Conservation (phyloP, 345 rosid genomes). For the Diplotaxis tenuifolia region DNA sequence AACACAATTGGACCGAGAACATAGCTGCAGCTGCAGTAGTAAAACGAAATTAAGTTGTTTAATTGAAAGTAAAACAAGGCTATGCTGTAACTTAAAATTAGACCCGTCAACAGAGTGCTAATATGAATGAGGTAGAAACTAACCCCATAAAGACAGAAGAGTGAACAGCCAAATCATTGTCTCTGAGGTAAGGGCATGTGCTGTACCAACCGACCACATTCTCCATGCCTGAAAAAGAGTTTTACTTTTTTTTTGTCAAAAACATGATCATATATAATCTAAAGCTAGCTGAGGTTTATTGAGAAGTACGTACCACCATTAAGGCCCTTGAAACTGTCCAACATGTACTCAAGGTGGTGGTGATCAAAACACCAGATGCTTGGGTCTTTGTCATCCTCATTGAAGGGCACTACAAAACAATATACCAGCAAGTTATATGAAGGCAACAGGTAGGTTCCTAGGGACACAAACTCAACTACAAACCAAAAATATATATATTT, state of each 20-base stretch:
- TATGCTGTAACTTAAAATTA: neutral
- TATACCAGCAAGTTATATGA: neutral
- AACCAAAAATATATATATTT: too few relatives aligned
- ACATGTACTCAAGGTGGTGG: too few relatives aligned
- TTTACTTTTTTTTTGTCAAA: neutral
- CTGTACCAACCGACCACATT: slow-evolving; percentile 96
- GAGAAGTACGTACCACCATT: too few relatives aligned
- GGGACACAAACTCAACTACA: neutral
- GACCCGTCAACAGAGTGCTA: neutral
- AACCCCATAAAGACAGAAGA: slow-evolving; percentile 54
- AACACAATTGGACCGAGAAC: slow-evolving; percentile 67
- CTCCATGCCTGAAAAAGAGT: slow-evolving; percentile 67
- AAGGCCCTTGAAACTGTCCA: too few relatives aligned
- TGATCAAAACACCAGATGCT: too few relatives aligned
- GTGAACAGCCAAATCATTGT: slow-evolving; percentile 79
- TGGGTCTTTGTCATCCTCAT: slow-evolving; percentile 84
- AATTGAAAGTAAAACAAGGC: slow-evolving; percentile 1
- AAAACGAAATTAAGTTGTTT: neutral
- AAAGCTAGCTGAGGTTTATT: too few relatives aligned
- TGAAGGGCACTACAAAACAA: slow-evolving; percentile 67
- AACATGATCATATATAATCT: neutral
- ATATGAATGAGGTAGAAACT: slow-evolving; percentile 21
- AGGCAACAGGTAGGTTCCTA: neutral
- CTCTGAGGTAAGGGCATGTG: slow-evolving; percentile 80
- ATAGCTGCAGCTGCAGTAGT: slow-evolving; percentile 47